Evolutionary conservation across 805 yeast species (phyloP), one percentile per base, ranked within the genome.

Genomic region (Wickerhamomyces chambardii): DNA sequence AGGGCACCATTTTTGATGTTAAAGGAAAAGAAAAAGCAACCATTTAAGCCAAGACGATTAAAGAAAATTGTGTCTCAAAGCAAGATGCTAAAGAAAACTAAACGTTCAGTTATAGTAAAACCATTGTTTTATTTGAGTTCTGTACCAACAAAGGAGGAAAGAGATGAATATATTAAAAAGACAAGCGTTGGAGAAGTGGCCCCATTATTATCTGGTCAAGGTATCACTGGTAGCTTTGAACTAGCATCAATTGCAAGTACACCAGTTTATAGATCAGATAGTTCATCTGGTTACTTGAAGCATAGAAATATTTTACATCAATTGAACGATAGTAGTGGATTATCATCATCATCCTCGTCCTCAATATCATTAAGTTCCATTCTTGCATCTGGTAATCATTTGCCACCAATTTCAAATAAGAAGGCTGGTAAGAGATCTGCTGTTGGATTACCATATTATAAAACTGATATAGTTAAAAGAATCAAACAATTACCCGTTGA

Each of bases 391-490:
- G 59, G 60, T 55, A 56, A 38, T 56, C 55, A 61, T 5, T 33
- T 49, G n/a, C 36, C 40, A 11, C 46, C 50, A 8, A 33, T 49
- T 10, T 42, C 43, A 27, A 37, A 40, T 6, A 28, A 32, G 5
- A 36, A 41, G 11, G 41, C 38, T 2, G 48, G 54, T 5, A 19
- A 38, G 8, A 57, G 45, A 41, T 51, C 67, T 1, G 15, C 27
- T 2, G 64, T 53, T 43, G 77, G 78, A 0, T 46, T 72, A 25
- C 74, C 75, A 0, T 58, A 55, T 28, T 71, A 62, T 42, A 19
- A 54, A 50, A 26, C 45, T 41, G 30, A 48, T 15, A 33, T 52
- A 35, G 32, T 43, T 36, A 39, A 48, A 38, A 47, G 61, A 58
- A 45, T 56, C 36, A 40, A 51, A 35, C 36, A 36, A 33, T 50